Evolutionary conservation across 2,329 filamentous ascomycete genomes (phyloP), one percentile per base, ranked within the genome.

Genomic region (Aspergillus uvarum): DNA sequence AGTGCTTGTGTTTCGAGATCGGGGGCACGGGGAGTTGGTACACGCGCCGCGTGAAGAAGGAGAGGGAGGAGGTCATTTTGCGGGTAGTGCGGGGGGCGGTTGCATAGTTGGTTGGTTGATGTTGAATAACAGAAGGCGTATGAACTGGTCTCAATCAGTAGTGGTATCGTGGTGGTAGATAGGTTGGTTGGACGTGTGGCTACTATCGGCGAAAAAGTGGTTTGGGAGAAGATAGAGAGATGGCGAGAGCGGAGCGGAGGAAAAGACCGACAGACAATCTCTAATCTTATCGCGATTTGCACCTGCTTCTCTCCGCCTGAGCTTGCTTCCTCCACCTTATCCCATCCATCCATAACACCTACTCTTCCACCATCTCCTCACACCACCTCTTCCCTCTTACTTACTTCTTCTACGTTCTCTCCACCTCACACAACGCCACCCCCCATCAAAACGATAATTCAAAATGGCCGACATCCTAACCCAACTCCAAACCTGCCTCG

Each of bases 401-500:
- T 47, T 42, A 7, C n/a, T 42, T 19, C 4, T 19, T 2, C 35
- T 19, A 35, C 21, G 16, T 47, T 21, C 14, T 19, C 44, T 8
- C 26, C 26, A 8, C 22, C 22, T 31, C 63, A 44, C 42, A 21
- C 24, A 22, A 32, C 21, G 32, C 26, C 21, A 21, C 50, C 11
- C 35, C 35, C 47, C 32, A 54, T 42, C 47, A 14, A 47, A 57
- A 50, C 5, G 2, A 54, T 14, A 49, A 12, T 16, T 6, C 48
- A 51, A 52, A 16, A 63, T 80, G 78, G 77, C 77, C 21, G 80
- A 82, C 67, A 79, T 80, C 32, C 70, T 82, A 42, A 82, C 80
- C 19, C 79, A 82, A 61, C 75, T 82, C 42, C 80, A 82, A 72
- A 80, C 79, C 57, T 81, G 79, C 65, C 76, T 81, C 44, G 79